Conservation (phyloP, 106 monocot genomes). For the Agapanthus africanus region DNA sequence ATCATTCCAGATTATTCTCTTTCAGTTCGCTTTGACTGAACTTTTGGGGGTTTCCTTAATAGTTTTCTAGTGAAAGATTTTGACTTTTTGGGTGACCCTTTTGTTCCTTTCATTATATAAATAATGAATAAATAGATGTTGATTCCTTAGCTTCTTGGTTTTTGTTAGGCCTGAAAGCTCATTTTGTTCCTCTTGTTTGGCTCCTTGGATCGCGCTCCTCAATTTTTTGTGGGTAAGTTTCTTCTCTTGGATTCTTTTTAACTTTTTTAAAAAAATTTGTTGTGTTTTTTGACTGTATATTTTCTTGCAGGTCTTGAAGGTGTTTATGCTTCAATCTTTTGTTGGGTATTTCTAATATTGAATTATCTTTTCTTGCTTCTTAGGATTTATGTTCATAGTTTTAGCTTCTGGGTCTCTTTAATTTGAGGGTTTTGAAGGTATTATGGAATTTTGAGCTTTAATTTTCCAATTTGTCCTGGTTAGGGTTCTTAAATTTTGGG, state of each 20-base stretch:
- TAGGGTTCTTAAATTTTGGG: background rate
- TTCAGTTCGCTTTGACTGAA: too few species aligned
- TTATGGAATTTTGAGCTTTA: background rate
- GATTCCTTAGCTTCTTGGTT: background rate
- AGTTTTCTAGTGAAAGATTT: background rate
- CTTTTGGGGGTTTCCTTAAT: background rate
- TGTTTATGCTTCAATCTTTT: background rate
- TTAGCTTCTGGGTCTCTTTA: background rate
- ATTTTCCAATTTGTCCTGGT: background rate
- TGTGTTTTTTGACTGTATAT: background rate
- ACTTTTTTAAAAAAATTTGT: too few species aligned
- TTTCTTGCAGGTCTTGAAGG: conserved; percentile 3
- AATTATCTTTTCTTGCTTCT: background rate
- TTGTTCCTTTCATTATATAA: background rate
- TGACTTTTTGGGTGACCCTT: background rate
- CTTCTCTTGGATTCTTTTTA: too few species aligned
- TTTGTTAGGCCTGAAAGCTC: background rate
- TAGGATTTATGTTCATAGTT: background rate
- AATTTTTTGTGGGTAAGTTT: background rate
- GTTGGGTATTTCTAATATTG: background rate
- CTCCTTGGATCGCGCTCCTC: background rate
- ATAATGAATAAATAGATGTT: background rate
- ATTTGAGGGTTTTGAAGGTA: background rate
- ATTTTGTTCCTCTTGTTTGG: background rate
- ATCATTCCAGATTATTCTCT: conserved; percentile 4